A percentile compares a stretch with the other conserved stretches of the same genome.
These are phyloP conservation scores for Phytomonas francai DNA, from an alignment of 208 protist species.

Conservation along the genomic window DNA sequence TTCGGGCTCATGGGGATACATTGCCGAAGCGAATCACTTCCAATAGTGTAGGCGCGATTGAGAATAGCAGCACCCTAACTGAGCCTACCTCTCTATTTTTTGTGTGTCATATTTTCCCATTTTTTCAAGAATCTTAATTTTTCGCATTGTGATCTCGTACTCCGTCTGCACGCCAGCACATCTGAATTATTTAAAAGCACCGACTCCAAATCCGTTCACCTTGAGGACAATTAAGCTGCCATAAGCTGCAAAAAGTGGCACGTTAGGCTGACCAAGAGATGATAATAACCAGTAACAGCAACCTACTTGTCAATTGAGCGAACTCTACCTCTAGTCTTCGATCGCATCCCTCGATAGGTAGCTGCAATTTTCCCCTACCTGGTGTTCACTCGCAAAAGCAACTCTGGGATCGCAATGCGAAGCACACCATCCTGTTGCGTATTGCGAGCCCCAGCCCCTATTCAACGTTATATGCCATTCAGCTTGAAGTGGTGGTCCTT, in stretches of 20 bases:
- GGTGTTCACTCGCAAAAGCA: neutral
- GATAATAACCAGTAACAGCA: neutral
- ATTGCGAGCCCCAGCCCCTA: neutral
- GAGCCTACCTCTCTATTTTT: neutral
- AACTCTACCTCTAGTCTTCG: neutral
- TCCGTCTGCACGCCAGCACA: neutral
- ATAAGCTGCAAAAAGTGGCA: neutral
- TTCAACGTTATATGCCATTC: neutral
- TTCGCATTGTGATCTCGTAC: conserved; percentile 7
- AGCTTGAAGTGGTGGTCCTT: neutral
- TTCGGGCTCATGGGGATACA: conserved; percentile 18
- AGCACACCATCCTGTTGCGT: neutral
- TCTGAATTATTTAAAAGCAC: neutral
- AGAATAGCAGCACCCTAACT: conserved; percentile 4
- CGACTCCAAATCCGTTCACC: neutral
- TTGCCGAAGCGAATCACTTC: conserved; percentile 16
- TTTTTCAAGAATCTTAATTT: conserved; percentile 19
- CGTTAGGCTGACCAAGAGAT: neutral
- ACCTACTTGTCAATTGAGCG: neutral
- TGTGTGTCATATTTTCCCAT: neutral
- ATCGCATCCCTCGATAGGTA: neutral
- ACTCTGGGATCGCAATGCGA: neutral
- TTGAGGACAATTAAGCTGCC: neutral
- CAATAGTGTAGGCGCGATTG: neutral
- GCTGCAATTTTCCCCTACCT: neutral